Conservation (phyloP, 1,284 basidiomycete species). For the Polyporus tsugae region DNA sequence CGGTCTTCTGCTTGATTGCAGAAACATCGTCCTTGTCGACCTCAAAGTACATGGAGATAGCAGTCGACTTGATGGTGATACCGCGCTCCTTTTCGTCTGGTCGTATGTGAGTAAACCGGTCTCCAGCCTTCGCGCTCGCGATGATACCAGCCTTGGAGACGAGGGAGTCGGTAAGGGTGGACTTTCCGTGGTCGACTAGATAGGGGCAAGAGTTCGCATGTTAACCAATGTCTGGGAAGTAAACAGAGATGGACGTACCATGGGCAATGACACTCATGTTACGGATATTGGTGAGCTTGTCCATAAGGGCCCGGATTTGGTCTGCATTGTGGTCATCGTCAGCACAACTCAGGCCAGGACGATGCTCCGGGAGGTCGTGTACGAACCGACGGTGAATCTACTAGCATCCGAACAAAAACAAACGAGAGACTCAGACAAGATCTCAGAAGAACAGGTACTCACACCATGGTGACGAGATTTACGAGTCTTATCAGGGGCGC, state of each 20-base stretch:
- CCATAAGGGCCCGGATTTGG: conserved; percentile 93
- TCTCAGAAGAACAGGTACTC: conserved; percentile 47
- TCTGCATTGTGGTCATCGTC: conserved; percentile 51
- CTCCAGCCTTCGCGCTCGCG: conserved; percentile 94
- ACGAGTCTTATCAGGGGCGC: too few relatives aligned
- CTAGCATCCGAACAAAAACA: conserved; percentile 52
- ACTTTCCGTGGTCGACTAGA: conserved; percentile 99
- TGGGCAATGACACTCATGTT: conserved; percentile 99
- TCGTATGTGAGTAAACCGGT: conserved; percentile 98
- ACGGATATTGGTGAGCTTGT: conserved; percentile 91
- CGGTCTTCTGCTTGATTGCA: conserved; percentile 93
- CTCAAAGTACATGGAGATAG: conserved; percentile 99
- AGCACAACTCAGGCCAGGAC: conserved; percentile 4
- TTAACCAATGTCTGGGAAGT: conserved; percentile 21
- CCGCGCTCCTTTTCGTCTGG: conserved; percentile 99
- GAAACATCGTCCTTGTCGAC: conserved; percentile 89
- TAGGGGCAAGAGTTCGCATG: conserved; percentile 25
- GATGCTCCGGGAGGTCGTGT: conserved; percentile 6
- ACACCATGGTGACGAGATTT: conserved; percentile 78
- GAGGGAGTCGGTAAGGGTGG: conserved; percentile 98
- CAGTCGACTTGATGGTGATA: conserved; percentile 99
- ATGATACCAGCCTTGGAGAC: conserved; percentile 99
- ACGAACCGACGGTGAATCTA: conserved; percentile 89
- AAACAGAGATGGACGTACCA: conserved; percentile 66
- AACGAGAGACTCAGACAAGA: conserved; percentile 23